Evolutionary conservation across 2,329 filamentous ascomycete genomes (phyloP).

Genomic region (Sporothrix mexicana): DNA sequence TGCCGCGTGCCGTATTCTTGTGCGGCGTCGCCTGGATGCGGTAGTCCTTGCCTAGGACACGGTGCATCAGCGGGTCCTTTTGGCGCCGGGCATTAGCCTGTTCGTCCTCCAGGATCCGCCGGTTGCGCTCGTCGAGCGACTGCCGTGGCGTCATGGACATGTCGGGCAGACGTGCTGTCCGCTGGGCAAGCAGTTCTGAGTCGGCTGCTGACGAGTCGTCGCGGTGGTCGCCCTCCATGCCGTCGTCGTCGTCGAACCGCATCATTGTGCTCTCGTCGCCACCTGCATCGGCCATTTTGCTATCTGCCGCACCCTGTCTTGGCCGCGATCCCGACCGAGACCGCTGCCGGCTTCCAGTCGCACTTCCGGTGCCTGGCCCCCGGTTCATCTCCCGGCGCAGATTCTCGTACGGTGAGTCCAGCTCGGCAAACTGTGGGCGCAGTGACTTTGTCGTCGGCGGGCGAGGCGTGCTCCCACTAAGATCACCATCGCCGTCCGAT

Average conservation of each 20-base stretch:
- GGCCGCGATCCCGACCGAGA: conserved; percentile 34
- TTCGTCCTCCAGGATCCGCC: conserved; percentile 41
- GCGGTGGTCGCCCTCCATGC: conserved; percentile 46
- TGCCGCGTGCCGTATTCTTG: conserved; percentile 52
- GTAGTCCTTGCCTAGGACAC: conserved; percentile 94
- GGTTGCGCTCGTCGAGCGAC: conserved; percentile 60
- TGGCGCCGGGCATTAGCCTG: conserved; percentile 45
- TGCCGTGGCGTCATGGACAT: conserved; percentile 68
- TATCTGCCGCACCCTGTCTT: background rate
- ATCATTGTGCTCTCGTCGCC: conserved; percentile 45
- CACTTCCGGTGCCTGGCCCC: background rate
- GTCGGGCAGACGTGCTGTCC: conserved; percentile 62
- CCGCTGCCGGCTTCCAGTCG: conserved; percentile 41
- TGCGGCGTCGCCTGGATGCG: conserved; percentile 91
- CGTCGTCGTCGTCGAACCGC: conserved; percentile 46
- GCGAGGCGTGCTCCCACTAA: conserved; percentile 72
- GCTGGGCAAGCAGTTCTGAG: conserved; percentile 57
- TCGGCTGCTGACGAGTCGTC: conserved; percentile 47
- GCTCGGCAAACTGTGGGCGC: conserved; percentile 63
- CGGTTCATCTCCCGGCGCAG: conserved; percentile 69
- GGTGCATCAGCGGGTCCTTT: conserved; percentile 83
- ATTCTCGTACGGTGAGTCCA: conserved; percentile 77
- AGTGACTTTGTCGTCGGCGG: conserved; percentile 58
- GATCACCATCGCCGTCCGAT: conserved; percentile 62
- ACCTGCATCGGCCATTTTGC: background rate